These are phyloP conservation scores for Leccinum insolens DNA, from an alignment of 1,284 basidiomycete species.

Conservation along the genomic window DNA sequence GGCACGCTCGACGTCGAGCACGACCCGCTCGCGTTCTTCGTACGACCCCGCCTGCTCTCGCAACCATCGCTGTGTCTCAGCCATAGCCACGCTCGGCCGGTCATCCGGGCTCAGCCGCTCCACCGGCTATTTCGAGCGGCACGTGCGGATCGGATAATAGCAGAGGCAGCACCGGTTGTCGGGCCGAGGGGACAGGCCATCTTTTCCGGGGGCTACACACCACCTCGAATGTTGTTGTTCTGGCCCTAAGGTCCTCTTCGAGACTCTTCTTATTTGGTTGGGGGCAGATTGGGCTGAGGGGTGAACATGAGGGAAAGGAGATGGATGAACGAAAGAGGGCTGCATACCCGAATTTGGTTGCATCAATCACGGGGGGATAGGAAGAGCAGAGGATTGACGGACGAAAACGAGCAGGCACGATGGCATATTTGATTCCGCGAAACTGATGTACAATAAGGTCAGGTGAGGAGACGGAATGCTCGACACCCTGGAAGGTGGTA, in stretches of 20 bases:
- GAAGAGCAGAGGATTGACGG: constrained; percentile 62
- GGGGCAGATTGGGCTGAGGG: constrained; percentile 70
- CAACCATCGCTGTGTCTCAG: constrained; percentile 68
- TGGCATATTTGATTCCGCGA: constrained; percentile 74
- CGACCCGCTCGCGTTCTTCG: constrained; percentile 57
- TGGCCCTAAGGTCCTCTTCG: constrained; percentile 54
- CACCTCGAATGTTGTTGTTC: constrained; percentile 8
- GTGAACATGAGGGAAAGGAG: constrained; percentile 5
- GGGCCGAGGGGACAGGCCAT: background rate
- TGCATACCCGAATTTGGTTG: constrained; percentile 63
- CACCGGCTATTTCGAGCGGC: background rate
- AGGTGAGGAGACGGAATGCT: constrained; percentile 59
- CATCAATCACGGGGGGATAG: constrained; percentile 60
- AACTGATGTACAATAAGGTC: constrained; percentile 67
- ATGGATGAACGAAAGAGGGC: constrained; percentile 1
- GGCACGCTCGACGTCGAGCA: constrained; percentile 65
- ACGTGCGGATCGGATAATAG: background rate
- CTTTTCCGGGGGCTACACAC: background rate
- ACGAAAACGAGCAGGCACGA: constrained; percentile 71
- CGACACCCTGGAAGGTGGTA: constrained; percentile 65
- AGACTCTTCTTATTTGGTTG: constrained; percentile 50
- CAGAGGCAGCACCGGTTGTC: background rate
- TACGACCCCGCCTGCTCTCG: constrained; percentile 65
- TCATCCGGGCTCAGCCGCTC: background rate
- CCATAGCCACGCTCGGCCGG: constrained; percentile 14